Base-by-base conservation (phyloP, 1,284 basidiomycete species). In the Sanghuangporus baumii region DNA sequence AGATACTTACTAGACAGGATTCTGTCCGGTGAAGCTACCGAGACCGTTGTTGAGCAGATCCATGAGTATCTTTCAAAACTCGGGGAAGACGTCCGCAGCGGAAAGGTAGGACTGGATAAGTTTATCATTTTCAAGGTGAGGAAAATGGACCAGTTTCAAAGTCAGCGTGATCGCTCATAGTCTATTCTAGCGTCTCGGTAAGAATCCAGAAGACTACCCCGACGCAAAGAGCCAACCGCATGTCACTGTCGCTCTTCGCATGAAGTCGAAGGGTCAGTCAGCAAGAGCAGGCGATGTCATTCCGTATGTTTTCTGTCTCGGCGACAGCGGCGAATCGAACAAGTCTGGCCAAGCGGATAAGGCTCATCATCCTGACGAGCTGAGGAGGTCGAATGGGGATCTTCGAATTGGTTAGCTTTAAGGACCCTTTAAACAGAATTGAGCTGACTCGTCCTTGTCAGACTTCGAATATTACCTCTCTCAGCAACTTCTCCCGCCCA, bases 211-310 rank as follows among this genome's bases (percentile, higher is more conserved):
- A 71, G 96, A 96, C 71, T 99, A 98, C 71, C 95, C 96, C 0
- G 96, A 98, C 71, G 91, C 87, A 26, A 98, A 98, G 76, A 87
- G 83, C 48, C 95, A 96, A 70, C 96, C 96, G 1, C 97, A 99
- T 71, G 97, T 99, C 0, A 95, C 98, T 70, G 97, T 99, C 12
- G 96, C 96, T 0, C 77, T 97, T 63, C 84, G 93, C 36, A 88
- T 97, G 88, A 96, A 96, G 75, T 82, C 86, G 1, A 89, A 87
- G 67, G 94, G 95, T 37, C 85, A 84, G 4, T 86, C 85, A 18
- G 90, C 93, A 0, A 86, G 89, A 43, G 85, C 83, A 3, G 95
- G 96, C 56, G 96, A 98, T 73, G 96, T 99, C 64, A 93, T 99
- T 66, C 89, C 96, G 0, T 99, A 99, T 74, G 85, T 99, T 60